These are phyloP conservation scores for Eutypella sp. DNA, from an alignment of 2,329 filamentous ascomycete species.

Conservation along the genomic window DNA sequence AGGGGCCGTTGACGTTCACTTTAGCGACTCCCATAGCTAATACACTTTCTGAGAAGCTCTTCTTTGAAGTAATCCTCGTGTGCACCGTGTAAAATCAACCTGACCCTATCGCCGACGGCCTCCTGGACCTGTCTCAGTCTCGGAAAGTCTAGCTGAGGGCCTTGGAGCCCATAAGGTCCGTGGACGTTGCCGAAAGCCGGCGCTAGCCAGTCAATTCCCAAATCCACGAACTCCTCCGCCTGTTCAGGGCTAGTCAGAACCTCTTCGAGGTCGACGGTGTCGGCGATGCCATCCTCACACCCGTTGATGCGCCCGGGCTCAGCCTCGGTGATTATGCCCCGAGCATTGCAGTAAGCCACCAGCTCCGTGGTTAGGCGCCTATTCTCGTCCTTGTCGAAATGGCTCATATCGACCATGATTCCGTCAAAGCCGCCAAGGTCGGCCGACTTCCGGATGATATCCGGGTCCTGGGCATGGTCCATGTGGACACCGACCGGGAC, in stretches of 20 bases:
- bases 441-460: slow-evolving; percentile 49
- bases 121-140: too few species aligned
- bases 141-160: too few species aligned
- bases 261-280: slow-evolving; percentile 44
- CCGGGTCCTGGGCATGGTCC: slow-evolving; percentile 45
- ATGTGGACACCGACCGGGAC: slow-evolving; percentile 53
- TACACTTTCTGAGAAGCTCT: too few species aligned
- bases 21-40: too few species aligned
- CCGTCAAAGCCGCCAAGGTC: slow-evolving; percentile 58
- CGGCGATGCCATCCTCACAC: slow-evolving; percentile 68
- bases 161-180: slow-evolving; percentile 64
- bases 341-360: slow-evolving; percentile 55
- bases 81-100: too few species aligned
- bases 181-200: slow-evolving; percentile 75
- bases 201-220: slow-evolving; percentile 69
- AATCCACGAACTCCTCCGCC: slow-evolving; percentile 64
- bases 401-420: slow-evolving; percentile 75
- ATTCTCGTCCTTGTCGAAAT: slow-evolving; percentile 67
- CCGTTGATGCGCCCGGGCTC: slow-evolving; percentile 64
- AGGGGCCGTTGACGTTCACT: too few species aligned
- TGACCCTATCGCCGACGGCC: too few species aligned
- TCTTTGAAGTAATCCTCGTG: too few species aligned
- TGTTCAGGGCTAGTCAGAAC: slow-evolving; percentile 62
- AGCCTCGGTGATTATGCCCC: slow-evolving; percentile 61
- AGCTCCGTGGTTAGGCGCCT: slow-evolving; percentile 56